Evolutionary conservation across 75 land plant species (phyloP).

Genomic region (Selaginella moellendorffii): DNA sequence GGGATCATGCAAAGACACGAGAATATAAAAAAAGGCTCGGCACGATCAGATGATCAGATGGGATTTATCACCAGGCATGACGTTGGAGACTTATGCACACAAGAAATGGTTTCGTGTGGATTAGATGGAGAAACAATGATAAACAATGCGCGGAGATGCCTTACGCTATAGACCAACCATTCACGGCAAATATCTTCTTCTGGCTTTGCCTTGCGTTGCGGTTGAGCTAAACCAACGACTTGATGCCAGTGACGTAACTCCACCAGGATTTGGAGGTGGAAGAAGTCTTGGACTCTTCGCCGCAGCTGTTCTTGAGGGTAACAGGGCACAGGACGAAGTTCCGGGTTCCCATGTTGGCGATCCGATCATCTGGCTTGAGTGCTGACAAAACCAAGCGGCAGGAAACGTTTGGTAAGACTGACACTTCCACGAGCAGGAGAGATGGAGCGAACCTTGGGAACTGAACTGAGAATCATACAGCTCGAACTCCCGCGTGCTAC

Average conservation of each 20-base stretch:
- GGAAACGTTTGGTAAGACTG: background rate
- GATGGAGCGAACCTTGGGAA: background rate
- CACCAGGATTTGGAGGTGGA: background rate
- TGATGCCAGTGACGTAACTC: slow-evolving; percentile 2
- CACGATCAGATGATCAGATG: no score
- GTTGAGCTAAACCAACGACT: background rate
- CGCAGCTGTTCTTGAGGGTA: background rate
- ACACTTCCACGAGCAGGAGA: background rate
- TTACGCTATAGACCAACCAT: no score
- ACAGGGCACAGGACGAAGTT: slow-evolving; percentile 4
- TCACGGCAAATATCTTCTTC: no score
- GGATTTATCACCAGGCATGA: no score
- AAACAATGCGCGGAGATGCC: no score
- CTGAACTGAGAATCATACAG: slow-evolving; percentile 5
- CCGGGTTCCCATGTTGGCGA: background rate
- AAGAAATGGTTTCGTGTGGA: no score
- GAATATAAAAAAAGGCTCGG: no score
- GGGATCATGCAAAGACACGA: no score
- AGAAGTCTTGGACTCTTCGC: slow-evolving; percentile 1
- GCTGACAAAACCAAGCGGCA: background rate
- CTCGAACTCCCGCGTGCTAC: background rate
- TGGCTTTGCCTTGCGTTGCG: no score
- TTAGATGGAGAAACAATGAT: no score
- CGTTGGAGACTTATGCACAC: no score
- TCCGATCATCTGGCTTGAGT: background rate